Percentiles rank a stretch among this genome's conserved stretches.
phyloP scores from a whole-genome alignment of 768 basidiomycete species.

The Pilatotrama ljubarskyi region DNA sequence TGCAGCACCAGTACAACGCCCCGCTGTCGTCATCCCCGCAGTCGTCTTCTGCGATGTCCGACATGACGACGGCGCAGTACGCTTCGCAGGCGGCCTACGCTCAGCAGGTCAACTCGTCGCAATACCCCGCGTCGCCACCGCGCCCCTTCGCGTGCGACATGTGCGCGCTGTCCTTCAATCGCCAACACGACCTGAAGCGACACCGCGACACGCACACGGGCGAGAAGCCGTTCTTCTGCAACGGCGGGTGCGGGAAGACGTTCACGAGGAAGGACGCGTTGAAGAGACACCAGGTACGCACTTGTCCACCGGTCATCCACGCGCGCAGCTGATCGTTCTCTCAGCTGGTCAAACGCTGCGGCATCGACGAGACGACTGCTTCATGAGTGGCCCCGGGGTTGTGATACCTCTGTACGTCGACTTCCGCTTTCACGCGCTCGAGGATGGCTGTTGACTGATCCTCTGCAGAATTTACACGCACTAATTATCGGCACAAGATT shows the following conservation, averaged over 20 bases:
- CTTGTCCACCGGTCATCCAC: background rate
- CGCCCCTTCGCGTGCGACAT: conserved; percentile 45
- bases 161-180: conserved; percentile 81
- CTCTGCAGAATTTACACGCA: conserved; percentile 23
- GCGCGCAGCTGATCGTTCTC: conserved; percentile 10
- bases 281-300: conserved; percentile 77
- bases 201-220: conserved; percentile 85
- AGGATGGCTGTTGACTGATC: conserved; percentile 4
- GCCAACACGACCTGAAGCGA: conserved; percentile 82
- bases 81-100: conserved; percentile 25
- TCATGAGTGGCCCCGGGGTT: conserved; percentile 15
- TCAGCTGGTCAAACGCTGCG: conserved; percentile 75
- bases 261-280: conserved; percentile 86
- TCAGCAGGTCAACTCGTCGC: conserved; percentile 26
- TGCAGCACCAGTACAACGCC: conserved; percentile 22
- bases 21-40: conserved; percentile 25
- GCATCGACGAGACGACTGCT: conserved; percentile 59
- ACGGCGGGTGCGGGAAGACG: conserved; percentile 83
- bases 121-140: conserved; percentile 41
- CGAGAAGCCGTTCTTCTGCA: conserved; percentile 82
- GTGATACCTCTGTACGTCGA: conserved; percentile 12
- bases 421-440: background rate
- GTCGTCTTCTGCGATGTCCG: conserved; percentile 19
- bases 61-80: conserved; percentile 24
- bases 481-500: conserved; percentile 23